Evolutionary conservation across 257 asterid species (phyloP).

Genomic region (Euphrasia confusa): DNA sequence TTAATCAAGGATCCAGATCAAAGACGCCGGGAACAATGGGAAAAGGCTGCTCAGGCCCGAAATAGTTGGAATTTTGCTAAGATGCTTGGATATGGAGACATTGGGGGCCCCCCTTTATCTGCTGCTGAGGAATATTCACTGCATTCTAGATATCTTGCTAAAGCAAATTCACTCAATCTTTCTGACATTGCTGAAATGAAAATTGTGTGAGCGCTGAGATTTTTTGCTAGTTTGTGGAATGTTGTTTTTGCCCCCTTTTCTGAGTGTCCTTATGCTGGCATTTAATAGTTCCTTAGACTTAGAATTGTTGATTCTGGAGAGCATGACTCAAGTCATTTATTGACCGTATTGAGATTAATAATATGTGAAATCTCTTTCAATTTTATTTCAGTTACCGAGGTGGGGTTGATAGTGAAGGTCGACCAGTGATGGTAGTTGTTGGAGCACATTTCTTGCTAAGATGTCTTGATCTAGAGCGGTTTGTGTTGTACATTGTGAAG

Average conservation of each 20-base stretch:
- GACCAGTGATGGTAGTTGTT: conserved; percentile 88
- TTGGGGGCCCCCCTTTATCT: conserved; percentile 79
- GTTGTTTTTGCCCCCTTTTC: not conserved
- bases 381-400: conserved; percentile 72
- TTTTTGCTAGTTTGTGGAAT: conserved; percentile 2
- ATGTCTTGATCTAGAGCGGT: conserved; percentile 90
- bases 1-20: conserved; percentile 87
- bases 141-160: conserved; percentile 91
- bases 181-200: conserved; percentile 94
- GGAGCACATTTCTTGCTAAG: conserved; percentile 94
- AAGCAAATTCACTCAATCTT: conserved; percentile 85
- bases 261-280: not conserved
- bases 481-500: conserved; percentile 73
- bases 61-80: conserved; percentile 62
- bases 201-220: conserved; percentile 62
- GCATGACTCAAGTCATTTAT: no score
- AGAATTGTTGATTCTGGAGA: no score
- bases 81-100: conserved; percentile 90
- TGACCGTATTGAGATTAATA: not conserved
- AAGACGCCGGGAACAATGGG: conserved; percentile 87
- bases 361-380: not conserved
- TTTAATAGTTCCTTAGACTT: no score
- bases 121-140: conserved; percentile 93
- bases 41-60: conserved; percentile 75
- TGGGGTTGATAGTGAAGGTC: conserved; percentile 91